These are phyloP conservation scores for Lactarius sanguifluus DNA, from an alignment of 768 basidiomycete species.

Conservation along the genomic window DNA sequence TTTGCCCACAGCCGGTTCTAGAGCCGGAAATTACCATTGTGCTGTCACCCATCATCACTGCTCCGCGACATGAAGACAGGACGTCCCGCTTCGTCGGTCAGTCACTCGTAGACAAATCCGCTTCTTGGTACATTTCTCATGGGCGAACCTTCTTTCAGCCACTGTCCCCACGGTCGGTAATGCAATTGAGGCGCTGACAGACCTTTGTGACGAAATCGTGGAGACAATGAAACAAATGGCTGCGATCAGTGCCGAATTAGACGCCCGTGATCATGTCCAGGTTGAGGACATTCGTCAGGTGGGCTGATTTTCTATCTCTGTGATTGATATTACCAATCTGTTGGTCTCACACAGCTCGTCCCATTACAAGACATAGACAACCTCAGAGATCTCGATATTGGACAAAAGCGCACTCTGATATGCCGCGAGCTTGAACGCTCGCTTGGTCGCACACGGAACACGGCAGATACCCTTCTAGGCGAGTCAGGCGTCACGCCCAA, in stretches of 20 bases:
- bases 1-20: conserved; percentile 29
- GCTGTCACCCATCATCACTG: conserved; percentile 63
- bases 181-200: conserved; percentile 63
- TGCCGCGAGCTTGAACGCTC: conserved; percentile 58
- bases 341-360: conserved; percentile 47
- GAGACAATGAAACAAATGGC: conserved; percentile 63
- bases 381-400: conserved; percentile 65
- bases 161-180: conserved; percentile 77
- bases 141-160: conserved; percentile 40
- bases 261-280: conserved; percentile 66
- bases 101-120: conserved; percentile 28
- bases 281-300: conserved; percentile 75
- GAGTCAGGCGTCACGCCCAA: conserved; percentile 30
- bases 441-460: conserved; percentile 40
- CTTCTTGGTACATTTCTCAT: background rate
- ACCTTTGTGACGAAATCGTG: conserved; percentile 60
- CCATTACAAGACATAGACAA: conserved; percentile 51
- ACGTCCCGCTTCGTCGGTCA: conserved; percentile 57
- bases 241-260: conserved; percentile 67
- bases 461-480: conserved; percentile 60
- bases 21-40: conserved; percentile 74
- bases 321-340: background rate
- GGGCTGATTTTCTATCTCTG: conserved; percentile 24
- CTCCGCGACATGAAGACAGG: conserved; percentile 57
- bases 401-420: conserved; percentile 68